Evolutionary conservation across 768 basidiomycete species (phyloP).

Genomic region (Serendipita sp.): DNA sequence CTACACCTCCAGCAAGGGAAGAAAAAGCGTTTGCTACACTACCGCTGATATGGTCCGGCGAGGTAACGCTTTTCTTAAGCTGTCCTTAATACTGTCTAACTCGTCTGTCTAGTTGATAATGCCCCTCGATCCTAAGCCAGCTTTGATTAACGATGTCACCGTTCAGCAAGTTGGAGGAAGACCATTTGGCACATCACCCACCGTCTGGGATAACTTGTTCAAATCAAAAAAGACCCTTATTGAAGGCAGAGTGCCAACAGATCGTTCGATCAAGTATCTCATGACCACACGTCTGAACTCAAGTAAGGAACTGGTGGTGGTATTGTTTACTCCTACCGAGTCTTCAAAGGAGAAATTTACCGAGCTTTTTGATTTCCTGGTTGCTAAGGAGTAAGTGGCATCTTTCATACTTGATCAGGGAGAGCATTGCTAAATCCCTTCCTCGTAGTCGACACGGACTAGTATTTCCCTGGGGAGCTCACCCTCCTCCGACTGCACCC

Average conservation of each 20-base stretch:
- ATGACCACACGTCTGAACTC: conserved; percentile 62
- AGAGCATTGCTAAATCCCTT: conserved; percentile 8
- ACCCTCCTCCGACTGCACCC: conserved; percentile 54
- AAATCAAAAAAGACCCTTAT: conserved; percentile 54
- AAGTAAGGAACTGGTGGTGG: conserved; percentile 63
- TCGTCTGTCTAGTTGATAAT: conserved; percentile 41
- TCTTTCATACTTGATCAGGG: conserved; percentile 4
- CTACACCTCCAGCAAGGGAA: conserved; percentile 15
- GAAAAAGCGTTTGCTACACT: conserved; percentile 38
- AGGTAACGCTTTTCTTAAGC: conserved; percentile 29
- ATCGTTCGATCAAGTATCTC: conserved; percentile 63
- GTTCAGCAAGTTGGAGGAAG: conserved; percentile 74
- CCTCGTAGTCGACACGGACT: conserved; percentile 60
- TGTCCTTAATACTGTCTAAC: not conserved
- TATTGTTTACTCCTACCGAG: conserved; percentile 45
- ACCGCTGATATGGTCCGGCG: conserved; percentile 57
- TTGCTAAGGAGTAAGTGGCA: conserved; percentile 48
- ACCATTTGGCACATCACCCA: conserved; percentile 35
- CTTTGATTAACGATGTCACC: conserved; percentile 42
- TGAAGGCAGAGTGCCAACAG: conserved; percentile 68
- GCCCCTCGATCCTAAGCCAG: conserved; percentile 48
- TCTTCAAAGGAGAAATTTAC: conserved; percentile 35
- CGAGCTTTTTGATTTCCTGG: conserved; percentile 46
- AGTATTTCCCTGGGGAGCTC: conserved; percentile 70
- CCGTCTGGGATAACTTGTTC: conserved; percentile 63